These are phyloP conservation scores for Funneliformis mosseae DNA, from an alignment of 192 early-diverging fungal species.

Conservation along the genomic window DNA sequence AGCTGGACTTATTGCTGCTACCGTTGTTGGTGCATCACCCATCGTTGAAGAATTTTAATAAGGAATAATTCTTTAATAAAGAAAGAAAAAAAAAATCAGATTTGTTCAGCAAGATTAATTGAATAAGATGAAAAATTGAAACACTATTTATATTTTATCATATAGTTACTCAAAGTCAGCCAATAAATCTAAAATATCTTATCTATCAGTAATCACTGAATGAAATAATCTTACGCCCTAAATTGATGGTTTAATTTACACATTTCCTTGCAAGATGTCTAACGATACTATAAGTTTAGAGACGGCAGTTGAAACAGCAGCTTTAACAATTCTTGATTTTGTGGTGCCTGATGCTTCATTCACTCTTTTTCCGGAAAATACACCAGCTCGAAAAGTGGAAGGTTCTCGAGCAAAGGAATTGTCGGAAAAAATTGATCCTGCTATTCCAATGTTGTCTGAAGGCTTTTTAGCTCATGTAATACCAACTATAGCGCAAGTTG, in stretches of 20 bases:
- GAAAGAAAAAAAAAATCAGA: neutral
- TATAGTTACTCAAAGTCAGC: neutral
- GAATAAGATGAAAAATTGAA: neutral
- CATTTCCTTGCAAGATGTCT: too few relatives aligned
- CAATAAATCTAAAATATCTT: neutral
- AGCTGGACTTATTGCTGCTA: neutral
- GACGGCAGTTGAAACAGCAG: slow-evolving; percentile 7
- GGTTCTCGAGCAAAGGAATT: neutral
- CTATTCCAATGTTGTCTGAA: slow-evolving; percentile 32
- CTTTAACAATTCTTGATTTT: neutral
- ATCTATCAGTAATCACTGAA: neutral
- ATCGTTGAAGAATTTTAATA: too few relatives aligned
- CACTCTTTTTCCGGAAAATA: neutral
- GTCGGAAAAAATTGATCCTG: neutral
- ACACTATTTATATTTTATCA: neutral
- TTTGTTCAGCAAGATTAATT: neutral
- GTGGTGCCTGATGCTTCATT: neutral
- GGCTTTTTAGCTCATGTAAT: slow-evolving; percentile 21
- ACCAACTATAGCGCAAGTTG: slow-evolving; percentile 25
- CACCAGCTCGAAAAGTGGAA: neutral
- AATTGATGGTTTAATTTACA: too few relatives aligned
- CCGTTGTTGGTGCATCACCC: neutral
- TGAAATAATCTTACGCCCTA: too few relatives aligned
- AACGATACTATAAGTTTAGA: neutral
- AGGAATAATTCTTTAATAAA: too few relatives aligned